These are phyloP conservation scores for Elongisporangium prolatum DNA, from an alignment of 352 stramenopile genomes.

Conservation along the genomic window DNA sequence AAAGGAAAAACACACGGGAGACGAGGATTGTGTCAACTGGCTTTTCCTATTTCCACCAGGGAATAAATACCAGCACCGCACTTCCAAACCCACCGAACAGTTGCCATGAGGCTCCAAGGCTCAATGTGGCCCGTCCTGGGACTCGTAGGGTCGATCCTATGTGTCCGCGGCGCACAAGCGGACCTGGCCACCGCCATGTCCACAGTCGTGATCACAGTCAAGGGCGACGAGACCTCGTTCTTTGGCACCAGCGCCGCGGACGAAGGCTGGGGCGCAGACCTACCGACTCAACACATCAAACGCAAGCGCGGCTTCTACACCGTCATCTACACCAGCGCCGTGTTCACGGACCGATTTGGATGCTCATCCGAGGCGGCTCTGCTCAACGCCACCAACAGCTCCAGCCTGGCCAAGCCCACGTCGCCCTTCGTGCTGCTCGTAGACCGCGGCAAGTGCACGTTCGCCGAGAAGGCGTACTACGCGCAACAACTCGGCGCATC, in stretches of 20 bases:
- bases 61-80: not conserved
- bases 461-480: constrained; percentile 67
- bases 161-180: constrained; percentile 6
- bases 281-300: constrained; percentile 44
- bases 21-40: not conserved
- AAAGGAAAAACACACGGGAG: not conserved
- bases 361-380: constrained; percentile 36
- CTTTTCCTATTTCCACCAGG: not conserved
- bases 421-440: constrained; percentile 64
- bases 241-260: constrained; percentile 52
- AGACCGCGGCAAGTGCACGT: constrained; percentile 68
- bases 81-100: not conserved
- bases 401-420: constrained; percentile 14
- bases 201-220: constrained; percentile 54
- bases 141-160: constrained; percentile 1
- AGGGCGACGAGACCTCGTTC: constrained; percentile 41
- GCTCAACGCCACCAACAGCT: constrained; percentile 11
- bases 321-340: constrained; percentile 40
- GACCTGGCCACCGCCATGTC: constrained; percentile 31
- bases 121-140: constrained; percentile 6
- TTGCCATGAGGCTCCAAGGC: not conserved
- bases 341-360: constrained; percentile 41
- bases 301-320: constrained; percentile 37
- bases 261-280: constrained; percentile 41
- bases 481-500: constrained; percentile 61